Evolutionary conservation across 2,329 filamentous ascomycete genomes (phyloP).

Genomic region (Fusarium circinatum): DNA sequence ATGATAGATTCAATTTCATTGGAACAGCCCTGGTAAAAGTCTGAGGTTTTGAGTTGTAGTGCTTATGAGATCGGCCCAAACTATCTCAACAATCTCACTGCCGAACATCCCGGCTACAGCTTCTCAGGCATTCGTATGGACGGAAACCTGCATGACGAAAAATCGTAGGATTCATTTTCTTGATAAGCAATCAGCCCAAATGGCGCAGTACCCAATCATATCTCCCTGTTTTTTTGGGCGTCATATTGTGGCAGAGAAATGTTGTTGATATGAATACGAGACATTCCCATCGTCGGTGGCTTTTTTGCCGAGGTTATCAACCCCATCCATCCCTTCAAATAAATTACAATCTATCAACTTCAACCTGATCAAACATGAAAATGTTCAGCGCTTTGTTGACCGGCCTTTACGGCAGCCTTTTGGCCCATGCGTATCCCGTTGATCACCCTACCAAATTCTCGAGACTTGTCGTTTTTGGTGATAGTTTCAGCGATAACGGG

Average conservation of each 20-base stretch:
- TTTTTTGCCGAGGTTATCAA: slow-evolving; percentile 11
- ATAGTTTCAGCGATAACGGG: slow-evolving; percentile 34
- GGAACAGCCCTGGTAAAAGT: fast-evolving
- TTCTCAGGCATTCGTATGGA: neutral
- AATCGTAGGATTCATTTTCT: neutral
- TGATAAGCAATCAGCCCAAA: neutral
- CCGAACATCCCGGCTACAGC: neutral
- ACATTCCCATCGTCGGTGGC: slow-evolving; percentile 5
- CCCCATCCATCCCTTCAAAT: neutral
- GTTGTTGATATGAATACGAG: slow-evolving; percentile 5
- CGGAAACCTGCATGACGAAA: neutral
- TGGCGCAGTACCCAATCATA: neutral
- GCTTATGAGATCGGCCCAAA: neutral
- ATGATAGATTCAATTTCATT: neutral
- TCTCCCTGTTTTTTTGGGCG: fast-evolving
- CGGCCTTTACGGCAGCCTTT: neutral
- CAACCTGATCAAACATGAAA: neutral
- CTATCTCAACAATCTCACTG: neutral
- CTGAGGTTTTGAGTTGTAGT: neutral
- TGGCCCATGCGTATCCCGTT: neutral
- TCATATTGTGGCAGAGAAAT: neutral
- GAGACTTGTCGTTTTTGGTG: slow-evolving; percentile 28
- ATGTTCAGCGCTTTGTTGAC: slow-evolving; percentile 2
- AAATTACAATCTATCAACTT: neutral
- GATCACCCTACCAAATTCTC: neutral